Base-by-base conservation (phyloP, 2,329 filamentous ascomycete genomes). In the Epichloe sp. region DNA sequence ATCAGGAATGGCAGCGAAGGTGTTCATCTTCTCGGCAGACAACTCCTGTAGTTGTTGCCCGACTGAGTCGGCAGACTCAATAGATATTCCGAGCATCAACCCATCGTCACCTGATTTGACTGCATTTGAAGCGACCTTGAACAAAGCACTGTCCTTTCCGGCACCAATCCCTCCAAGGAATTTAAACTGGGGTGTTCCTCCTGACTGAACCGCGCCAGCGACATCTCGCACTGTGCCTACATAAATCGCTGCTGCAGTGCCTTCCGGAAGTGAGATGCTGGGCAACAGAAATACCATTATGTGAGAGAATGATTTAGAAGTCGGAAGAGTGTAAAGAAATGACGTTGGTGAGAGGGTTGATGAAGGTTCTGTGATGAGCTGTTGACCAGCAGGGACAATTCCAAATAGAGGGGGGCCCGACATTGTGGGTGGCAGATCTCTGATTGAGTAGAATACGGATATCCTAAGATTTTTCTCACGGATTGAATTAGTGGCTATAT, bases 91-190 rank as follows among this genome's bases (percentile, higher is more conserved):
- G 34, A 97, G 72, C 4, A 86, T 82, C 23, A 91, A 73, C n/a
- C 76, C 74, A 15, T 70, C 70, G 0, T n/a, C 44, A n/a, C 14
- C 23, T 3, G 26, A 23, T 52, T 65, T 53, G 15, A 55, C 57
- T 17, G 44, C 17, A 19, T 48, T 52, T 35, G 60, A 58, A 47
- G 73, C 75, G 56, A 95, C 73, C 65, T 86, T 89, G 75, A 97
- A 96, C 52, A 97, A 86, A 37, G 90, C 88, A 58, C 85, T 91
- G 59, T 93, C 89, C 63, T 96, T 96, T 52, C 90, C 88, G 37
- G 86, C 83, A 1, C 87, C 90, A 51, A 98, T 83, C 47, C 84
- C 93, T 55, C 94, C 93, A 4, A 97, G 80, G 60, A 98, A 88
- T 54, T 78, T 82, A 71, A 95, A 95, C 45, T 83, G 79, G 1